Conservation (phyloP, 768 basidiomycete genomes). For the Gloeostereum incarnatum region DNA sequence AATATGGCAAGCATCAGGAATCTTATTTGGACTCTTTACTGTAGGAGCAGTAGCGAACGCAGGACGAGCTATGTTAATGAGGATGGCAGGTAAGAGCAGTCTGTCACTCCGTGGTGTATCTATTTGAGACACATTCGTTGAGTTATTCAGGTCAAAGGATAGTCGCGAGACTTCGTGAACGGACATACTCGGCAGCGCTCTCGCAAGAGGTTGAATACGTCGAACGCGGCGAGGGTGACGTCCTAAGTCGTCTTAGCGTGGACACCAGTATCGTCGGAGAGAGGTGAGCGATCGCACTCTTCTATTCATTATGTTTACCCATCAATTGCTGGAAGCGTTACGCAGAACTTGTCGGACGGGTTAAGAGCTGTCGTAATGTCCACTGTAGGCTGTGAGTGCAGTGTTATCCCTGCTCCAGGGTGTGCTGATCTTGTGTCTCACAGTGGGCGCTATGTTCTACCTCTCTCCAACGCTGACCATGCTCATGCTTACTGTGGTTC, state of each 20-base stretch:
- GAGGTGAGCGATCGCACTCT: constrained; percentile 38
- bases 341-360: constrained; percentile 75
- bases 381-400: constrained; percentile 75
- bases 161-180: constrained; percentile 76
- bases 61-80: constrained; percentile 76
- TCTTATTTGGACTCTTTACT: constrained; percentile 70
- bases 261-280: constrained; percentile 94
- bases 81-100: constrained; percentile 54
- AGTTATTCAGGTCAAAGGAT: constrained; percentile 68
- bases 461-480: constrained; percentile 82
- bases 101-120: background rate
- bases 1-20: constrained; percentile 68
- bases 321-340: constrained; percentile 36
- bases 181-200: constrained; percentile 76
- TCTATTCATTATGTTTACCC: background rate
- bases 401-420: background rate
- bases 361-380: constrained; percentile 85
- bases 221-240: constrained; percentile 89
- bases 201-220: constrained; percentile 90
- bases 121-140: background rate
- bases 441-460: constrained; percentile 94
- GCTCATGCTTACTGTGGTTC: constrained; percentile 89
- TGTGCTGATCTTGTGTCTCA: background rate
- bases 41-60: constrained; percentile 85
- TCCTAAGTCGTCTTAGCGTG: constrained; percentile 81